Evolutionary conservation across 129 eudicot species (phyloP), one percentile per base, ranked within the genome.

Genomic region (Solidago caesia): DNA sequence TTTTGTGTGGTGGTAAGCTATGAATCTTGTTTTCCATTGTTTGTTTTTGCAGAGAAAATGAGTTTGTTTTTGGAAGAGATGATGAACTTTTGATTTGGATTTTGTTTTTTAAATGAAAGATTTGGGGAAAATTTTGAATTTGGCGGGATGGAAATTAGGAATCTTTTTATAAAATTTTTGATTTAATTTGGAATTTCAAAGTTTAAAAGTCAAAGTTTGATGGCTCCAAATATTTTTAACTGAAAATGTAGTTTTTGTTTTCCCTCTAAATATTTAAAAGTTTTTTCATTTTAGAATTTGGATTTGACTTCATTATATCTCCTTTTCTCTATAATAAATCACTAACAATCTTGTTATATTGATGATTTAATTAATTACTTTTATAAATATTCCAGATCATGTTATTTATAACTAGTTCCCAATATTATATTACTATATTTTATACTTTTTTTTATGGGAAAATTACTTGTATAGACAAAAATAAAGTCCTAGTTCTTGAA

Each of bases 1-100:
- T 68, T 63, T 92, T 92, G 75, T 80, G 73, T 48, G 95, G 98
- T 11, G 98, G 98, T 48, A 92, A 81, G 51, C 64, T 75, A 12
- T 89, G 84, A 10, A 86, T 51, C 8, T 60, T 81, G 84, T 73
- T 75, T 68, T 75, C 89, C 96, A 92, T 92, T 80, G 73, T 49
- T 48, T 0, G 9, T 42, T 45, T 2, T 52, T 56, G 74, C 11
- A 14, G 42, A 70, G 62, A 52, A 55, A 74, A 49, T 27, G 60
- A 33, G 75, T 55, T 46, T 44, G 71, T 27, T 8, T 55, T 27
- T 44, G 10, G 44, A 64, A 11, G 48, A 62, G 58, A 13, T 70
- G 43, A 63, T 5, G 11, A 48, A 43, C 4, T 42, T 2, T 41
- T 62, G 77, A 79, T 27, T 71, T 9, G 68, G 39, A 42, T 4